Percentiles rank a stretch among this genome's conserved stretches.
Conservation (phyloP, 257 asterid species). For the Penstemon newberryi region DNA sequence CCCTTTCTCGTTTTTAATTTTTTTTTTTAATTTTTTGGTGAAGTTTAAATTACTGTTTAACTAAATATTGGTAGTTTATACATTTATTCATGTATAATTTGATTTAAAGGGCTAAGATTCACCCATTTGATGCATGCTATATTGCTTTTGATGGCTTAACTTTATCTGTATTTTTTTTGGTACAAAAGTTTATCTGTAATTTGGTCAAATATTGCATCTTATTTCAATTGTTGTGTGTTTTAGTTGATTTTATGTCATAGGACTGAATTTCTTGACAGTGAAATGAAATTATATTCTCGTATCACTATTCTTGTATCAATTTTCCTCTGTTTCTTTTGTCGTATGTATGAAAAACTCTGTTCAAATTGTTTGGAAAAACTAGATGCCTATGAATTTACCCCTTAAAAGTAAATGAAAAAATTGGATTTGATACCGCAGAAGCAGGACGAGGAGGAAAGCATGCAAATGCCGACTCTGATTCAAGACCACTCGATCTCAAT, state of each 20-base stretch:
- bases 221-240: not conserved
- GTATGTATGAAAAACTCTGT: not conserved
- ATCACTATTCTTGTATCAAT: no score
- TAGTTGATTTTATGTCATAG: not conserved
- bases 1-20: not conserved
- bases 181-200: no score
- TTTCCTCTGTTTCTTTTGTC: not conserved
- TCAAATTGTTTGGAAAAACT: constrained; percentile 2
- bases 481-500: constrained; percentile 56
- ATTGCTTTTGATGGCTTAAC: not conserved
- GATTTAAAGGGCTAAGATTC: not conserved
- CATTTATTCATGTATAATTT: not conserved
- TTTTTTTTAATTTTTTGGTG: not conserved
- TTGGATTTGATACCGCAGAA: constrained; percentile 35
- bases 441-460: constrained; percentile 43
- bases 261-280: not conserved
- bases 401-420: constrained; percentile 4
- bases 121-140: not conserved
- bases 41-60: no score
- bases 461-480: constrained; percentile 25
- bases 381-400: not conserved
- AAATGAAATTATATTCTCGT: not conserved
- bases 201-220: no score
- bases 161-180: not conserved
- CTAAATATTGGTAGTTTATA: not conserved